A percentile compares a stretch with the other conserved stretches of the same genome.
phyloP scores from a whole-genome alignment of 1,139 yeast genomes.

The Debaryomyces psychrophilus region DNA sequence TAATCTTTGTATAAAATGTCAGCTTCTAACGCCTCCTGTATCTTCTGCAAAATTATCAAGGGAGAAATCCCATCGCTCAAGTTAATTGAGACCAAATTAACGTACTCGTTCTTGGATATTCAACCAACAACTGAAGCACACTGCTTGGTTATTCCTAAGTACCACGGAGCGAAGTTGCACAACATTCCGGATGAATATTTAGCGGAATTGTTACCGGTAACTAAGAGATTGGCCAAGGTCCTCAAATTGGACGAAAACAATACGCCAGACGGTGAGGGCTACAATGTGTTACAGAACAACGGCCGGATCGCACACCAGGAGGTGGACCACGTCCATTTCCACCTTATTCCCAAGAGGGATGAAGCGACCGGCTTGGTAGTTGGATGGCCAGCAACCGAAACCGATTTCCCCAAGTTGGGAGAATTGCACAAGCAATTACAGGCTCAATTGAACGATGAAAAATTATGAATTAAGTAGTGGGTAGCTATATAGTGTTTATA shows the following conservation, averaged over 20 bases:
- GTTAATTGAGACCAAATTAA: constrained; percentile 75
- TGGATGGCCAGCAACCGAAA: constrained; percentile 89
- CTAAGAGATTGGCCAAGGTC: constrained; percentile 79
- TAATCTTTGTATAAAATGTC: constrained; percentile 20
- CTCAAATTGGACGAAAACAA: constrained; percentile 60
- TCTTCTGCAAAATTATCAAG: constrained; percentile 89
- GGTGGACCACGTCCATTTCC: constrained; percentile 96
- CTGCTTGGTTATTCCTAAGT: constrained; percentile 84
- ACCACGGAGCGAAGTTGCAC: constrained; percentile 90
- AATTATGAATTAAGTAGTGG: constrained; percentile 22
- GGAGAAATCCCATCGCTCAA: constrained; percentile 94
- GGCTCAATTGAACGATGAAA: constrained; percentile 44
- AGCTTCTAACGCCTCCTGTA: constrained; percentile 58
- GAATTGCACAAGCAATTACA: constrained; percentile 64
- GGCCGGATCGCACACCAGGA: constrained; percentile 92
- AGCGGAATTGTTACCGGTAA: constrained; percentile 81
- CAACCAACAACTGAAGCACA: constrained; percentile 92
- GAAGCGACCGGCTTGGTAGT: constrained; percentile 72
- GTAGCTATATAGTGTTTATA: constrained; percentile 18
- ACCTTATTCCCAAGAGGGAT: constrained; percentile 85
- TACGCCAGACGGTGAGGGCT: constrained; percentile 73
- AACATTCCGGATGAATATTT: constrained; percentile 89
- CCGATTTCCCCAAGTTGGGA: constrained; percentile 71
- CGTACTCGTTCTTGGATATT: constrained; percentile 87
- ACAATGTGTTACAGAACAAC: constrained; percentile 88